Percentiles rank a stretch among this genome's conserved stretches.
Conservation (phyloP, 129 eudicot genomes). For the Mikania micrantha region DNA sequence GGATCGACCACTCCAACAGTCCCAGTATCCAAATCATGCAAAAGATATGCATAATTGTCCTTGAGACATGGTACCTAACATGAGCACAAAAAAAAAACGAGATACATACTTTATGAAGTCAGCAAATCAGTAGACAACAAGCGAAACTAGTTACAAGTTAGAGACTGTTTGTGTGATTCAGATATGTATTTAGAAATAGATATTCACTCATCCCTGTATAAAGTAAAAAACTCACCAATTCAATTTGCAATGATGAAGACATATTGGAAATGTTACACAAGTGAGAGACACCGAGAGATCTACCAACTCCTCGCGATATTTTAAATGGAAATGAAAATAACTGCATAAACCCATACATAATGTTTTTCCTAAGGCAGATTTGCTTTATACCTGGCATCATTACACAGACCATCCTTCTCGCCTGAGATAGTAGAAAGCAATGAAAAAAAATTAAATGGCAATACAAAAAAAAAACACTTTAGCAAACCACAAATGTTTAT, state of each 20-base stretch:
- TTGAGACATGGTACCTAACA: conserved; percentile 72
- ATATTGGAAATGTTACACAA: conserved; percentile 63
- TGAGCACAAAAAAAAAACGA: not conserved
- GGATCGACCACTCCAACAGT: conserved; percentile 99
- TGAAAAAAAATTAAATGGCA: not conserved
- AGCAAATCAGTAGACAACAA: not conserved
- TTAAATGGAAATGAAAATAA: conserved; percentile 75
- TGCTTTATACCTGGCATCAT: conserved; percentile 88
- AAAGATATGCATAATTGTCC: conserved; percentile 84
- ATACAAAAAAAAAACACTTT: not conserved
- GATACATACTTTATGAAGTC: not conserved
- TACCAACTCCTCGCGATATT: conserved; percentile 66
- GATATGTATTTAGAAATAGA: not conserved
- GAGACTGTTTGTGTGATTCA: not conserved
- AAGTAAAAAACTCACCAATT: conserved; percentile 52
- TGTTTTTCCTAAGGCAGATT: conserved; percentile 66
- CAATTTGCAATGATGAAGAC: conserved; percentile 71
- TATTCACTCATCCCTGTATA: not conserved
- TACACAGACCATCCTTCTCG: conserved; percentile 58
- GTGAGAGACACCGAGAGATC: conserved; percentile 65
- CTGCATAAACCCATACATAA: conserved; percentile 76
- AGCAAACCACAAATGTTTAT: not conserved
- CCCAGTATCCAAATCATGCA: conserved; percentile 86
- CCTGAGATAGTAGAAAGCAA: conserved; percentile 31
- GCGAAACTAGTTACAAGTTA: not conserved